These are phyloP conservation scores for Zygoascus flipseniorum DNA, from an alignment of 805 yeast species.

Conservation along the genomic window DNA sequence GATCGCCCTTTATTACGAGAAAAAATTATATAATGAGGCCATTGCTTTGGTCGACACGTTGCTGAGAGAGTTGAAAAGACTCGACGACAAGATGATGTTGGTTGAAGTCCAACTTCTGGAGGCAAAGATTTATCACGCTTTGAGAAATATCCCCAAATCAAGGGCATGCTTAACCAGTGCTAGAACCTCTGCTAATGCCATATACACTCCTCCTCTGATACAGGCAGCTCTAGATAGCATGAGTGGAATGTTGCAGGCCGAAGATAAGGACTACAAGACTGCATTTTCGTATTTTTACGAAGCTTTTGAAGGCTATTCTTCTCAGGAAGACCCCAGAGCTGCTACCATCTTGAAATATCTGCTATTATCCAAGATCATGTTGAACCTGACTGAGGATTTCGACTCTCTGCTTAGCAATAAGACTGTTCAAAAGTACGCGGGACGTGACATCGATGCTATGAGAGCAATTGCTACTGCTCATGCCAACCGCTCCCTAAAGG, in stretches of 20 bases:
- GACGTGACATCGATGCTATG: constrained; percentile 91
- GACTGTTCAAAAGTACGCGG: constrained; percentile 61
- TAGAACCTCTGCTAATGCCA: constrained; percentile 93
- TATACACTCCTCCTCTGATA: constrained; percentile 85
- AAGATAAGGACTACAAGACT: constrained; percentile 92
- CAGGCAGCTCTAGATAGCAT: constrained; percentile 94
- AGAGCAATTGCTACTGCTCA: constrained; percentile 86
- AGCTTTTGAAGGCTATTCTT: constrained; percentile 83
- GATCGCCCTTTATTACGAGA: constrained; percentile 63
- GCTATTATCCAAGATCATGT: constrained; percentile 89
- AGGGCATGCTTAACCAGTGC: constrained; percentile 91
- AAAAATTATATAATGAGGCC: constrained; percentile 58
- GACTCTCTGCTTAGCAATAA: constrained; percentile 71
- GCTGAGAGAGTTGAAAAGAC: constrained; percentile 77
- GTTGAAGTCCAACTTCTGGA: constrained; percentile 94
- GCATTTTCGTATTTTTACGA: constrained; percentile 94
- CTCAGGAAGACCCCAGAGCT: constrained; percentile 43
- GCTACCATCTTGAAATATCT: constrained; percentile 82
- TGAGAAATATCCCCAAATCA: constrained; percentile 84
- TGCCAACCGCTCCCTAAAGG: constrained; percentile 79
- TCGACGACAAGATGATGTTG: constrained; percentile 90
- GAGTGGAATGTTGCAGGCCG: constrained; percentile 93
- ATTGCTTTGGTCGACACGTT: constrained; percentile 62
- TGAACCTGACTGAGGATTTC: constrained; percentile 77
- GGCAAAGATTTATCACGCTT: constrained; percentile 79